Base-by-base conservation (phyloP, 371 early-diverging fungal genomes). In the Mortierella sp. region DNA sequence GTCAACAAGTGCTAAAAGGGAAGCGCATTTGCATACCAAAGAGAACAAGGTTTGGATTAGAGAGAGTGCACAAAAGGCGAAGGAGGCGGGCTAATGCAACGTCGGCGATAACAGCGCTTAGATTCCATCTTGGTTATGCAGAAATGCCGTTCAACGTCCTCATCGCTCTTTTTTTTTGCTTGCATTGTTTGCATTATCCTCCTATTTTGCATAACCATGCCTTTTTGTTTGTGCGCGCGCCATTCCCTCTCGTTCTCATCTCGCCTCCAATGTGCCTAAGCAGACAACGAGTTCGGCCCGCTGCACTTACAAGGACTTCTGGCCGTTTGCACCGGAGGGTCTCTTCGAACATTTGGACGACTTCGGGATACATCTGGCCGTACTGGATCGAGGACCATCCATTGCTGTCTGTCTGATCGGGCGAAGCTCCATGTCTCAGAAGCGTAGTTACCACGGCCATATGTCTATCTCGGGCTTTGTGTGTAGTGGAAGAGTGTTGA, bases 361-460 rank as follows among this genome's bases (percentile, higher is more conserved):
- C 91, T 57, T 91, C 91, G 4, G 93, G 92, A 70, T 88, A 93
- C 72, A 88, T 82, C 74, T 91, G 92, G 14, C 92, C 93, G 74
- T 93, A 95, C 71, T 93, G 93, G 51, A 93, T 88, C 26, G 95
- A 93, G 46, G 92, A 93, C 94, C 94, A 95, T 3, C 94, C 95
- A 73, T 94, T 92, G 61, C 87, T 90, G 76, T 94, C 95, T 2
- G 91, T 91, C 48, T 91, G 82, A 64, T 92, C 92, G 48, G 91
- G 90, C 19, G 90, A 89, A 5, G 95, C 95, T 43, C 89, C 88
- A 77, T 91, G 91, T 21, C 87, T 76, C 40, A 94, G 81, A 31
- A 95, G 79, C 6, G 89, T 88, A 61, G 91, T 89, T 9, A 93
- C 93, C 67, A 93, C 92, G 37, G 90, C 83, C 28, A 90, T 80